Evolutionary conservation across 345 rosid genomes (phyloP), one percentile per base, ranked within the genome.

Genomic region (Lepidium didymum): DNA sequence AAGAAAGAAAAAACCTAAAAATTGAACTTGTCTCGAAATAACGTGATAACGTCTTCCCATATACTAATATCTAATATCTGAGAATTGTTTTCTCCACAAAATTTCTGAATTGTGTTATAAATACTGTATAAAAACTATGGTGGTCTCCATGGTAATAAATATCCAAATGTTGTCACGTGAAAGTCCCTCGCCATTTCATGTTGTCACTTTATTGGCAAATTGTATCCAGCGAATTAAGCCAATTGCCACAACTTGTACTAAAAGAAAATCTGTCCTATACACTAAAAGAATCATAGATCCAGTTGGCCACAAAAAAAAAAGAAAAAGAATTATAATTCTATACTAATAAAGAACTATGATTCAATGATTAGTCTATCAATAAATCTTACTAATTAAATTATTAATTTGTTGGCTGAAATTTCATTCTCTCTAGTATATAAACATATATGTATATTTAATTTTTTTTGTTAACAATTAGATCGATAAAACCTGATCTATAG

Each of bases 71-170:
- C 0, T 29, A 29, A 29, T 29, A 1, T 29, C 7, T 29, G 33
- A 29, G 33, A 29, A 29, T 29, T 6, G 7, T 29, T 4, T 10
- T 69, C 50, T 27, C 73, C 41, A 12, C 58, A 58, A 58, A 47
- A 27, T 47, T 58, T 69, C 49, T 13, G 52, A 46, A n/a, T 40
- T 59, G 62, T 67, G 36, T 47, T 67, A 53, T 33, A 65, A 2
- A 10, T 37, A 35, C 1, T 27, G 27, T 33, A 33, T 6, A 67
- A 19, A 51, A 6, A 36, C 40, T 12, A 21, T 11, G 9, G 27
- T 3, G 47, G 29, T 35, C 29, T 38, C 3, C 8, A 14, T 57
- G 55, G 37, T 57, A 55, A 36, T 56, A 68, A 46, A 15, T 8
- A 58, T 47, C 10, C 14, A 46, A 35, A 51, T 38, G 21, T 62